Percentiles rank a stretch among this genome's conserved stretches.
Evolutionary conservation across 2,329 filamentous ascomycete genomes (phyloP).

Genomic region (Alternaria viburni): DNA sequence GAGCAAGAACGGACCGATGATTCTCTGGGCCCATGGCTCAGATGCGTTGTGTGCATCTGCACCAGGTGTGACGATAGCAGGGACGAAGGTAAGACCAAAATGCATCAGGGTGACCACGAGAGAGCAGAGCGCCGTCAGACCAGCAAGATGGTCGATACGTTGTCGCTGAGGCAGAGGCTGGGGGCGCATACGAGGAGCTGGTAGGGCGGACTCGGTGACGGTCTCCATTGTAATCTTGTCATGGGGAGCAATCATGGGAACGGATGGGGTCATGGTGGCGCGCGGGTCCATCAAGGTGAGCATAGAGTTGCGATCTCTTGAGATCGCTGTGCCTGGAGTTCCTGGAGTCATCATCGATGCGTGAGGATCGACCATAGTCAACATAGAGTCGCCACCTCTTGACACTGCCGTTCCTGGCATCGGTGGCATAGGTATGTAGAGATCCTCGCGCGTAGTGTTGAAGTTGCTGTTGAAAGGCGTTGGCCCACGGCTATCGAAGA

Average conservation of each 20-base stretch:
- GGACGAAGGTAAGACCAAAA: conserved; percentile 54
- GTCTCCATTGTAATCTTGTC: conserved; percentile 40
- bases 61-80: conserved; percentile 43
- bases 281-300: conserved; percentile 19
- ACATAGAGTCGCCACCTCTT: conserved; percentile 16
- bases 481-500: conserved; percentile 31
- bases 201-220: conserved; percentile 38
- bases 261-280: not conserved
- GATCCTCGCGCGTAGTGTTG: conserved; percentile 21
- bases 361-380: conserved; percentile 18
- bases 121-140: conserved; percentile 53
- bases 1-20: conserved; percentile 53
- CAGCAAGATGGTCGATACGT: conserved; percentile 56
- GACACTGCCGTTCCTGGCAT: not conserved
- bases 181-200: conserved; percentile 36
- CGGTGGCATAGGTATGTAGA: conserved; percentile 6
- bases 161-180: conserved; percentile 33
- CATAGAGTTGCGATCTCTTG: conserved; percentile 17
- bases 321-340: not conserved
- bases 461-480: conserved; percentile 29
- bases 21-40: conserved; percentile 51
- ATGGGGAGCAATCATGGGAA: not conserved
- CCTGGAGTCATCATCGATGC: not conserved
- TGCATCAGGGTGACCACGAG: conserved; percentile 55
- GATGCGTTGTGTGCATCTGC: conserved; percentile 48